Evolutionary conservation across 2,329 filamentous ascomycete genomes (phyloP), one percentile per base, ranked within the genome.

Genomic region (Stylonectria norvegica): DNA sequence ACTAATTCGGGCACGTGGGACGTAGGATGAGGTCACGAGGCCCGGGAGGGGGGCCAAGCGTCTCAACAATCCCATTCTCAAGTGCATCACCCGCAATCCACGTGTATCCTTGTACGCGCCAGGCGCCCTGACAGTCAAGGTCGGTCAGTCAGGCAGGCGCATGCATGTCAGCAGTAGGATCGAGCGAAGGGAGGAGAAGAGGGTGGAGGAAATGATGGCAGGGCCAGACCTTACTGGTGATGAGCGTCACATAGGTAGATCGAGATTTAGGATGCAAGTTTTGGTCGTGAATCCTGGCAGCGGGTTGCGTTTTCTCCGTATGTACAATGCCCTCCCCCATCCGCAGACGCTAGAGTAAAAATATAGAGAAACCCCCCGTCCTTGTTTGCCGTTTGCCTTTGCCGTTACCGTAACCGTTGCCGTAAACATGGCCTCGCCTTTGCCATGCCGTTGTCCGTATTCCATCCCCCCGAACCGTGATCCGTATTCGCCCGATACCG

Each of bases 21-120:
- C 36, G 43, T 43, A 43, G 38, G 37, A 52, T 42, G 22, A 47
- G 49, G 48, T 52, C 49, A 52, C 49, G 49, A 48, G 49, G 27
- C 7, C 37, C 16, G 18, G 36, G 25, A 47, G 39, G 47, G 49
- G 38, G 40, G 42, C 35, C 45, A 42, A 52, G 31, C 36, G 47
- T 37, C 49, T 42, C 49, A 52, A 52, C 49, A 52, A 39, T 32
- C 30, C 15, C 30, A 33, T 34, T 33, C 32, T 43, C 43, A 40
- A 36, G 42, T 43, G 40, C 48, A 47, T 45, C 42, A 38, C 44
- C 43, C 33, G 25, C 36, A 39, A 50, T 54, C 41, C 42, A 42
- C 45, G 41, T 46, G 29, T 35, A 43, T 37, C 27, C 18, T n/a
- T 12, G 37, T 25, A 36, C 44, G n/a, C n/a, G n/a, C n/a, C n/a